Conservation (phyloP, 495 filamentous ascomycete genomes). For the Talaromyces trachyspermus region DNA sequence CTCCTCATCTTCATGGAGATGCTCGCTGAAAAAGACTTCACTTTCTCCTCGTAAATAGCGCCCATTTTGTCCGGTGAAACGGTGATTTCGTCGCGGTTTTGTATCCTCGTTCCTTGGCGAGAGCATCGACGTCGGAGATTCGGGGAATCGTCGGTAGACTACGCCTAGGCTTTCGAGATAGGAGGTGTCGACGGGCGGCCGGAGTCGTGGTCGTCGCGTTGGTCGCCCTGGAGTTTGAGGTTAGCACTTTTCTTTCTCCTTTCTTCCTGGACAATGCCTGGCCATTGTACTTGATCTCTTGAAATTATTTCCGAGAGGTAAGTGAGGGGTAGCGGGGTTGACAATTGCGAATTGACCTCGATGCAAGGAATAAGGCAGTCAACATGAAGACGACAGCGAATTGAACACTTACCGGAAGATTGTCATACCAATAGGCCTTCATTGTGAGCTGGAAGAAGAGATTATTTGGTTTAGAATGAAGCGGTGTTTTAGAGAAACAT, state of each 20-base stretch:
- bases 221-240: slow-evolving; percentile 74
- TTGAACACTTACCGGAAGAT: slow-evolving; percentile 54
- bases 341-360: slow-evolving; percentile 5
- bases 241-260: no score
- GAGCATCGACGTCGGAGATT: slow-evolving; percentile 57
- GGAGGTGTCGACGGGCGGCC: slow-evolving; percentile 48
- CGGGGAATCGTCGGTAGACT: slow-evolving; percentile 61
- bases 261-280: no score
- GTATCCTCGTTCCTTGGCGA: slow-evolving; percentile 73
- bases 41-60: slow-evolving; percentile 71
- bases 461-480: no score
- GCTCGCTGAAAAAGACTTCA: slow-evolving; percentile 87
- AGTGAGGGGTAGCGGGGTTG: slow-evolving; percentile 3
- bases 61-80: slow-evolving; percentile 89
- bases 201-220: slow-evolving; percentile 84
- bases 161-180: slow-evolving; percentile 72
- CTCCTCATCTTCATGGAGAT: slow-evolving; percentile 97
- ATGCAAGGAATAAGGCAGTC: no score
- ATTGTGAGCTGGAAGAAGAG: slow-evolving; percentile 39
- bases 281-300: slow-evolving; percentile 11
- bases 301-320: background rate
- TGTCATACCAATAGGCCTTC: slow-evolving; percentile 81
- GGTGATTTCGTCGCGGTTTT: slow-evolving; percentile 90
- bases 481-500: background rate
- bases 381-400: no score